These are phyloP conservation scores for Flaveria ramosissima DNA, from an alignment of 129 eudicot genomes.

Conservation along the genomic window DNA sequence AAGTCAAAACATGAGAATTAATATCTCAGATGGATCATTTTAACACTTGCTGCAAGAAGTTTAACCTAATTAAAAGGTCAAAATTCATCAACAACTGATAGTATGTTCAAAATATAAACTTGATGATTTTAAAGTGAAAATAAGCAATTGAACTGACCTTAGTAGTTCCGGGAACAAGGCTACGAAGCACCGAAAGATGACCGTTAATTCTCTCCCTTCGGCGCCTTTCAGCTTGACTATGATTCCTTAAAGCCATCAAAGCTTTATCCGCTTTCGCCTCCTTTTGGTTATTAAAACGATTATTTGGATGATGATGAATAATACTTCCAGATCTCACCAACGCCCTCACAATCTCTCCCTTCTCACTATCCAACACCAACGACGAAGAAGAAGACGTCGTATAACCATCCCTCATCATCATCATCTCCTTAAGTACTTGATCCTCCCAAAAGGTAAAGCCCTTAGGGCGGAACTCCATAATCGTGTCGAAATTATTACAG, in stretches of 20 bases:
- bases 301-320: neutral
- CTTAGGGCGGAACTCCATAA: conserved; percentile 58
- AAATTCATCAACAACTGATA: neutral
- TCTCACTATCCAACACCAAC: conserved; percentile 57
- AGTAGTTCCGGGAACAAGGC: conserved; percentile 52
- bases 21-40: no score
- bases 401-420: conserved; percentile 36
- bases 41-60: neutral
- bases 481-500: conserved; percentile 4
- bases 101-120: neutral
- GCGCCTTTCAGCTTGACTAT: conserved; percentile 83
- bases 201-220: conserved; percentile 78
- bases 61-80: conserved; percentile 2
- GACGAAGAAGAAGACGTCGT: conserved; percentile 46
- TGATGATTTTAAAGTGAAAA: neutral
- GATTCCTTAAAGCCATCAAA: conserved; percentile 68
- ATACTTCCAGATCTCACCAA: conserved; percentile 38
- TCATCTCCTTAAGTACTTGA: conserved; percentile 33
- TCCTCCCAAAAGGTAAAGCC: conserved; percentile 45
- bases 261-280: conserved; percentile 56
- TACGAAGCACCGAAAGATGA: conserved; percentile 69
- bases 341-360: conserved; percentile 61
- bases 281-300: conserved; percentile 21
- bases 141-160: conserved; percentile 43
- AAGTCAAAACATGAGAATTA: no score